Percentiles rank a stretch among this genome's conserved stretches.
Conservation (phyloP, 1,284 basidiomycete species). For the Irpex sp. region DNA sequence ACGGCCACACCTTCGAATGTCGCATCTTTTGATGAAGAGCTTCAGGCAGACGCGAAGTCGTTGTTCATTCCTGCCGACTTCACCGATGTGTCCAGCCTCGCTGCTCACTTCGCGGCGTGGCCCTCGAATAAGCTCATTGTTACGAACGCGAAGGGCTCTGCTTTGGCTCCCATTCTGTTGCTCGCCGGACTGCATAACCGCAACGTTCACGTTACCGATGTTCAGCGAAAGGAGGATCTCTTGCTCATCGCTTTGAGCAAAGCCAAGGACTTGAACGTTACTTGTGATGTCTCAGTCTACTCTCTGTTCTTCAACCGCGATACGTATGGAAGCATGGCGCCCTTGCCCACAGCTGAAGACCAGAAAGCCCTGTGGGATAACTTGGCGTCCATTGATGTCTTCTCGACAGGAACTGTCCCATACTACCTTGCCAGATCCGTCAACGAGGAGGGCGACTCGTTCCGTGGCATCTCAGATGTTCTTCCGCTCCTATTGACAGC, state of each 20-base stretch:
- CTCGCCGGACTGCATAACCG: slow-evolving; percentile 90
- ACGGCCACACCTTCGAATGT: slow-evolving; percentile 71
- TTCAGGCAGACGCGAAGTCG: slow-evolving; percentile 74
- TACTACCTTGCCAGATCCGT: slow-evolving; percentile 73
- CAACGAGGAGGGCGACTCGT: slow-evolving; percentile 59
- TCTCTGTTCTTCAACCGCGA: slow-evolving; percentile 86
- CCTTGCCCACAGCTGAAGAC: slow-evolving; percentile 75
- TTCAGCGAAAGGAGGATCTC: slow-evolving; percentile 85
- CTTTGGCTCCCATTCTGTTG: slow-evolving; percentile 90
- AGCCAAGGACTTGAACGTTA: slow-evolving; percentile 89
- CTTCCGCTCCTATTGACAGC: slow-evolving; percentile 87
- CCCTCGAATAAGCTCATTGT: slow-evolving; percentile 88
- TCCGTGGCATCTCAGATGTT: slow-evolving; percentile 85
- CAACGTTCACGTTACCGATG: slow-evolving; percentile 91
- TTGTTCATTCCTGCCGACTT: slow-evolving; percentile 81
- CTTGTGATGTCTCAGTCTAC: slow-evolving; percentile 94
- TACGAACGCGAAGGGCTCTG: slow-evolving; percentile 88
- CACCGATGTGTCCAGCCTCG: slow-evolving; percentile 58
- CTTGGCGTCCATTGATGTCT: slow-evolving; percentile 82
- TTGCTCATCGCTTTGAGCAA: slow-evolving; percentile 92
- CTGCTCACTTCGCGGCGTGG: slow-evolving; percentile 90
- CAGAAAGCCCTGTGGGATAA: slow-evolving; percentile 88
- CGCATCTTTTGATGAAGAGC: slow-evolving; percentile 64
- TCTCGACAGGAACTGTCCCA: slow-evolving; percentile 86
- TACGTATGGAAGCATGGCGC: slow-evolving; percentile 61